Evolutionary conservation across 768 basidiomycete genomes (phyloP).

Genomic region (Lentinula raphanica): DNA sequence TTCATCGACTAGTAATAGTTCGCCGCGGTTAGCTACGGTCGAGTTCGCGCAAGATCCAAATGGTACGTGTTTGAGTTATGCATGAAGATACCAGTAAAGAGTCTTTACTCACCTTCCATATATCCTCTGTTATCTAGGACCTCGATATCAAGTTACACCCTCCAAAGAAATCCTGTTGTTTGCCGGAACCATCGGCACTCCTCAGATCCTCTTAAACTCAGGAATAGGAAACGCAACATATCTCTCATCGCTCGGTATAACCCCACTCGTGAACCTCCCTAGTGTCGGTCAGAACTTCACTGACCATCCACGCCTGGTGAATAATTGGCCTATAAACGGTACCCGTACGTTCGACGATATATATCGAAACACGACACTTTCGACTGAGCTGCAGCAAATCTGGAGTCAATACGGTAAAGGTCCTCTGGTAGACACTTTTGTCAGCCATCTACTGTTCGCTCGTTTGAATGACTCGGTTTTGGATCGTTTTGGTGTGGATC

Average conservation of each 20-base stretch:
- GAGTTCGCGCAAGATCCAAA: not conserved
- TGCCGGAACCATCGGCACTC: constrained; percentile 21
- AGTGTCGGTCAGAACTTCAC: constrained; percentile 11
- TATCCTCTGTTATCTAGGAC: not conserved
- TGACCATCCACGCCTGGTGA: constrained; percentile 10
- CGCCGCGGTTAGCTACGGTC: not conserved
- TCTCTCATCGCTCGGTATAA: constrained; percentile 2
- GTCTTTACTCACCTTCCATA: not conserved
- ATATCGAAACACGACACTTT: not conserved
- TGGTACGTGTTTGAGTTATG: not conserved
- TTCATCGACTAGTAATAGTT: not conserved
- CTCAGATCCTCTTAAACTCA: constrained; percentile 14
- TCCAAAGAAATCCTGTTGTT: constrained; percentile 21
- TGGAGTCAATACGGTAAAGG: constrained; percentile 5
- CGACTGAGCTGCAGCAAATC: not conserved
- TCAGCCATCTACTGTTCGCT: constrained; percentile 2
- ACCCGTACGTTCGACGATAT: constrained; percentile 6
- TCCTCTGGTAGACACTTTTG: constrained; percentile 6
- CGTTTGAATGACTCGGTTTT: not conserved
- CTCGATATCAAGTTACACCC: constrained; percentile 10
- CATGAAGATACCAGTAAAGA: not conserved
- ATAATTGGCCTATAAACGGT: constrained; percentile 5
- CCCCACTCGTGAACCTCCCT: constrained; percentile 10
- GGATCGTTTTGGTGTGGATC: not conserved
- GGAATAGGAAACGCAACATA: constrained; percentile 14